phyloP scores from a whole-genome alignment of 208 protist genomes.

The Blechomonas ayalai region DNA sequence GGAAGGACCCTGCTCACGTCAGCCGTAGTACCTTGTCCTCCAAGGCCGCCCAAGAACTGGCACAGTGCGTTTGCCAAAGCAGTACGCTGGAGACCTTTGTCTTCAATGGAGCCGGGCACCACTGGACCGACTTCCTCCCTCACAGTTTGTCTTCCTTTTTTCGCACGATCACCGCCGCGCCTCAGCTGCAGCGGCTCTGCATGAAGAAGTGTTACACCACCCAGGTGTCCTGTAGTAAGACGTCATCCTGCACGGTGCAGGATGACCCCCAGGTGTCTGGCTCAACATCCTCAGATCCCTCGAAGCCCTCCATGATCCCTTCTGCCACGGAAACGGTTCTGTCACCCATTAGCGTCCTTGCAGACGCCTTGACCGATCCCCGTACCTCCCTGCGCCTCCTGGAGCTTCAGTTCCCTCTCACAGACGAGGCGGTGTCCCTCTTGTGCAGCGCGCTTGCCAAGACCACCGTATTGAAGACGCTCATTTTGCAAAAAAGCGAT shows the following conservation, averaged over 20 bases:
- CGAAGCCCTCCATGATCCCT: not conserved
- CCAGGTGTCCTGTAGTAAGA: not conserved
- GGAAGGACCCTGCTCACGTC: too few species aligned
- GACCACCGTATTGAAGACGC: conserved; percentile 22
- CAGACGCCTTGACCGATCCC: conserved; percentile 15
- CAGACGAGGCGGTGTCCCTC: conserved; percentile 27
- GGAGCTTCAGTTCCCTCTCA: conserved; percentile 46
- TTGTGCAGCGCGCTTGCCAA: conserved; percentile 29
- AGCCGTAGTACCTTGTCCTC: too few species aligned
- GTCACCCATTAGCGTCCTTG: conserved; percentile 20
- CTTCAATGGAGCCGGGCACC: conserved; percentile 42
- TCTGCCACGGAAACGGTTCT: conserved; percentile 10
- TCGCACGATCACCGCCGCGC: conserved; percentile 13
- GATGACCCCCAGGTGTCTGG: not conserved
- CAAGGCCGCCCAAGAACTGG: too few species aligned
- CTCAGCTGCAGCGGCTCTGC: conserved; percentile 21
- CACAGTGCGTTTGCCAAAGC: too few species aligned
- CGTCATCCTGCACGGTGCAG: not conserved
- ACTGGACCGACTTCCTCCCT: conserved; percentile 31
- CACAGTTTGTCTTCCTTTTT: conserved; percentile 21
- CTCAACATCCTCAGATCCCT: not conserved
- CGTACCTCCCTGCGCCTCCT: conserved; percentile 29
- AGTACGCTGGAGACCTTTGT: conserved; percentile 24
- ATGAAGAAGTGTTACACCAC: conserved; percentile 49
- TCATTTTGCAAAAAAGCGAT: conserved; percentile 45